A percentile compares a stretch with the other conserved stretches of the same genome.
These are phyloP conservation scores for Plenodomus biglobosus DNA, from an alignment of 2,329 filamentous ascomycete genomes.

Conservation along the genomic window DNA sequence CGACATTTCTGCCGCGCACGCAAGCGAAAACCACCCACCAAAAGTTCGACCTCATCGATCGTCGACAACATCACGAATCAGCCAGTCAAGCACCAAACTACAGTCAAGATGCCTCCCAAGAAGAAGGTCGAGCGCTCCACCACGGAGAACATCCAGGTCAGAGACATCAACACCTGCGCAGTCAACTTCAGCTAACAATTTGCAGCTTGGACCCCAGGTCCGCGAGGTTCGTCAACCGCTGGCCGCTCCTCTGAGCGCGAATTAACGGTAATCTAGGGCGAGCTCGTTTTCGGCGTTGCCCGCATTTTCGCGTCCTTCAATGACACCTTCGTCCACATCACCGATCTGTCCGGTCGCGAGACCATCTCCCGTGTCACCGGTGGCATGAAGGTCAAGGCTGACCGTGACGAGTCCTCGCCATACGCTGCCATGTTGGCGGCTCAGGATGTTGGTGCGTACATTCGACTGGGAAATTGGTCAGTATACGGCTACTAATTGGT, in stretches of 20 bases:
- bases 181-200: neutral
- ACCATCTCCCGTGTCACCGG: constrained; percentile 99
- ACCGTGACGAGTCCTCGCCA: constrained; percentile 99
- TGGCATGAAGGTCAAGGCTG: constrained; percentile 97
- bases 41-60: constrained; percentile 23
- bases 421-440: constrained; percentile 99
- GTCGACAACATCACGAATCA: constrained; percentile 27
- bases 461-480: neutral
- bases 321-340: constrained; percentile 82
- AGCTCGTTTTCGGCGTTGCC: constrained; percentile 97
- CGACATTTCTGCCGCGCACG: constrained; percentile 13
- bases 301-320: constrained; percentile 88
- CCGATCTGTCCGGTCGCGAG: constrained; percentile 98
- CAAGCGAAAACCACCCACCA: constrained; percentile 17
- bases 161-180: neutral
- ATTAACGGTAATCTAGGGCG: constrained; percentile 59
- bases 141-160: constrained; percentile 79
- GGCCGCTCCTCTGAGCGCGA: constrained; percentile 10
- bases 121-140: constrained; percentile 76
- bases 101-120: constrained; percentile 76
- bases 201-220: constrained; percentile 81
- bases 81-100: constrained; percentile 33
- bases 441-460: constrained; percentile 65
- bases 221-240: constrained; percentile 65
- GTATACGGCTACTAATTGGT: constrained; percentile 45